Evolutionary conservation across 2,329 filamentous ascomycete genomes (phyloP).

Genomic region (Fusarium pseudograminearum): DNA sequence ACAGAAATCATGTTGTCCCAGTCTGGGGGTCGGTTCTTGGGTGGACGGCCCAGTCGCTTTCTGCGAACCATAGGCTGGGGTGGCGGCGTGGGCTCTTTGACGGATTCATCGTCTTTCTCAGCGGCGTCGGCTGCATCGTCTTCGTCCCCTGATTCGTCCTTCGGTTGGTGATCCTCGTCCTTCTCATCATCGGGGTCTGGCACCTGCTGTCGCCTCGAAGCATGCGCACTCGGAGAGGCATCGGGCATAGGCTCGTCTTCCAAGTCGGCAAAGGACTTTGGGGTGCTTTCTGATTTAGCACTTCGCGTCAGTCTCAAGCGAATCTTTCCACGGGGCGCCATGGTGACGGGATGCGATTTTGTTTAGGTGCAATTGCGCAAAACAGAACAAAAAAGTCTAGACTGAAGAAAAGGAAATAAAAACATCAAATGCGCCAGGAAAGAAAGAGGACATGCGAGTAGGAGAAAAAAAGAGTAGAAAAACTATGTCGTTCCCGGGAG

Average conservation of each 20-base stretch:
- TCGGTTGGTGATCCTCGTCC: conserved; percentile 64
- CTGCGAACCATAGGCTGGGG: conserved; percentile 75
- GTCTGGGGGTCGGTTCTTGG: conserved; percentile 85
- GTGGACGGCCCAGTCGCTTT: conserved; percentile 85
- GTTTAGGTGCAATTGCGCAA: conserved; percentile 19
- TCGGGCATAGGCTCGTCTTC: conserved; percentile 53
- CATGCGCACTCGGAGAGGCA: conserved; percentile 47
- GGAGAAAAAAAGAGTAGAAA: not conserved
- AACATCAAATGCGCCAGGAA: conserved; percentile 3
- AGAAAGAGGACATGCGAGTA: not conserved
- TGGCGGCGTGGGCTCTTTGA: conserved; percentile 65
- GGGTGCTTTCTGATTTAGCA: conserved; percentile 56
- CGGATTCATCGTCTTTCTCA: conserved; percentile 56
- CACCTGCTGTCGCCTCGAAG: conserved; percentile 58
- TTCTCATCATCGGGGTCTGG: conserved; percentile 53
- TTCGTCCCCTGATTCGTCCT: conserved; percentile 63
- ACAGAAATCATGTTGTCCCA: conserved; percentile 75
- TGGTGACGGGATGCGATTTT: conserved; percentile 25
- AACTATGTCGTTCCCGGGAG: not conserved
- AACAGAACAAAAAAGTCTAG: conserved; percentile 11
- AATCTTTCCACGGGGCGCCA: conserved; percentile 49
- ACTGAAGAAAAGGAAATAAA: conserved; percentile 1
- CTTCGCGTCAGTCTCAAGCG: conserved; percentile 52
- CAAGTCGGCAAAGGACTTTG: conserved; percentile 56
- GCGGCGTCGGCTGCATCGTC: conserved; percentile 50